A percentile compares a stretch with the other conserved stretches of the same genome.
phyloP scores from a whole-genome alignment of 768 basidiomycete species.

The Termitomyces sp. region DNA sequence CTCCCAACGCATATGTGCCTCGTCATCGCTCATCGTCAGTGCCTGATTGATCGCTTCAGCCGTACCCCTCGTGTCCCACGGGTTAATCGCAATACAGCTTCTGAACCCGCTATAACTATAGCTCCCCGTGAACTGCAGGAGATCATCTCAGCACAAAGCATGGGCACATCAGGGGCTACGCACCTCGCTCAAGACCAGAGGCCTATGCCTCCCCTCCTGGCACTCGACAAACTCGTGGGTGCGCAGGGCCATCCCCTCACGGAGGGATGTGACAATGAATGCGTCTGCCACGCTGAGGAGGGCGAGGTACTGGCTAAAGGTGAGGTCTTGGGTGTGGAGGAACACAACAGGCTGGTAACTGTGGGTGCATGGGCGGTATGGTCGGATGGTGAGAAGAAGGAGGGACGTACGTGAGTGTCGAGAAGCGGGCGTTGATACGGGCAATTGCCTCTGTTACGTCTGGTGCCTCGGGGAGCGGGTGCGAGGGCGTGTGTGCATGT shows the following conservation, averaged over 20 bases:
- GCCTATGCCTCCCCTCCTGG: slow-evolving; percentile 63
- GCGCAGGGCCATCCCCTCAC: slow-evolving; percentile 85
- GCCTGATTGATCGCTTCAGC: slow-evolving; percentile 48
- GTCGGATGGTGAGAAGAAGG: no score
- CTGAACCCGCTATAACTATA: slow-evolving; percentile 86
- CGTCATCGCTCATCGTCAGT: slow-evolving; percentile 71
- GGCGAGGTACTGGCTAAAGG: slow-evolving; percentile 82
- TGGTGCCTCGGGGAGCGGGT: slow-evolving; percentile 27
- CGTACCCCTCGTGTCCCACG: slow-evolving; percentile 81
- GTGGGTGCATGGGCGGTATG: not conserved
- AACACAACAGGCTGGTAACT: slow-evolving; percentile 77
- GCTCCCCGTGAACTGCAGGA: slow-evolving; percentile 71
- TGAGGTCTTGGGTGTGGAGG: slow-evolving; percentile 78
- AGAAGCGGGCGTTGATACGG: slow-evolving; percentile 78
- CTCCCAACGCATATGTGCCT: slow-evolving; percentile 73
- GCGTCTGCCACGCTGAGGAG: slow-evolving; percentile 79
- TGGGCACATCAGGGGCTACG: slow-evolving; percentile 10
- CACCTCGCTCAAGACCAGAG: slow-evolving; percentile 77
- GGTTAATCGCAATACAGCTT: slow-evolving; percentile 82
- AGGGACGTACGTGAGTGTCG: slow-evolving; percentile 56
- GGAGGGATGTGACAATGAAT: slow-evolving; percentile 77
- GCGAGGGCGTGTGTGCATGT: slow-evolving; percentile 51
- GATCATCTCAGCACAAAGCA: no score
- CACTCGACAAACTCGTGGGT: slow-evolving; percentile 86
- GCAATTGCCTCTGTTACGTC: slow-evolving; percentile 72